These are phyloP conservation scores for Neurospora sp. DNA, from an alignment of 495 filamentous ascomycete genomes.

Conservation along the genomic window DNA sequence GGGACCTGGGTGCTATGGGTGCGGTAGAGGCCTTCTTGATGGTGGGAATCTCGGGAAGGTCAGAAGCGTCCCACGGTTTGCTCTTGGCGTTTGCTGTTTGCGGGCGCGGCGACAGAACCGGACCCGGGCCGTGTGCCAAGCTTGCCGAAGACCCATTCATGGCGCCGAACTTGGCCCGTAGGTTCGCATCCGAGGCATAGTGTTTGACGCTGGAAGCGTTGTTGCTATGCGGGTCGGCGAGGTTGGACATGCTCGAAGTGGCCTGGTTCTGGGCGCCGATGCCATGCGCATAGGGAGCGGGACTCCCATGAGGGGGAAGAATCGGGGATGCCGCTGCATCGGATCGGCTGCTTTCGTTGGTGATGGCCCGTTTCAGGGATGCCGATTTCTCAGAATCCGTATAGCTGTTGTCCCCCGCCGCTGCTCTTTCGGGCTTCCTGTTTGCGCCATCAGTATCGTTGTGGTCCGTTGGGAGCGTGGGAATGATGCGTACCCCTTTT, in stretches of 20 bases:
- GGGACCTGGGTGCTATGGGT: slow-evolving; percentile 21
- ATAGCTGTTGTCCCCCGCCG: slow-evolving; percentile 21
- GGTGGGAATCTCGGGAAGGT: slow-evolving; percentile 28
- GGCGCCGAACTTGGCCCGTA: slow-evolving; percentile 17
- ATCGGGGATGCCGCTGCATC: slow-evolving; percentile 22
- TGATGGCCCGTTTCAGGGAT: slow-evolving; percentile 13
- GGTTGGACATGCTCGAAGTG: slow-evolving; percentile 28
- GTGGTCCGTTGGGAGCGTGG: neutral
- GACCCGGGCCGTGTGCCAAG: slow-evolving; percentile 6
- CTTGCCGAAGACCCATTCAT: slow-evolving; percentile 14
- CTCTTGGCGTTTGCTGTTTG: slow-evolving; percentile 22
- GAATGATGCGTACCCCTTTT: slow-evolving; percentile 27
- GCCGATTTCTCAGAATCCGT: slow-evolving; percentile 19
- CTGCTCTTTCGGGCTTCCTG: slow-evolving; percentile 24
- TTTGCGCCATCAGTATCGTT: slow-evolving; percentile 5
- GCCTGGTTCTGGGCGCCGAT: slow-evolving; percentile 22
- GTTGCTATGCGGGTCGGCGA: slow-evolving; percentile 12
- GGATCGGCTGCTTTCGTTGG: slow-evolving; percentile 22
- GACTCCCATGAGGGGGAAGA: neutral
- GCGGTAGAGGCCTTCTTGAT: slow-evolving; percentile 7
- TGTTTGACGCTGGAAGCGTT: slow-evolving; percentile 20
- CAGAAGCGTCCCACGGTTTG: slow-evolving; percentile 28
- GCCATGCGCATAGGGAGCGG: slow-evolving; percentile 18
- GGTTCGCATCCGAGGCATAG: slow-evolving; percentile 27
- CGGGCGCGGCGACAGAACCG: slow-evolving; percentile 15